Evolutionary conservation across 2,329 filamentous ascomycete genomes (phyloP).

Genomic region (Trichoderma lentiforme): DNA sequence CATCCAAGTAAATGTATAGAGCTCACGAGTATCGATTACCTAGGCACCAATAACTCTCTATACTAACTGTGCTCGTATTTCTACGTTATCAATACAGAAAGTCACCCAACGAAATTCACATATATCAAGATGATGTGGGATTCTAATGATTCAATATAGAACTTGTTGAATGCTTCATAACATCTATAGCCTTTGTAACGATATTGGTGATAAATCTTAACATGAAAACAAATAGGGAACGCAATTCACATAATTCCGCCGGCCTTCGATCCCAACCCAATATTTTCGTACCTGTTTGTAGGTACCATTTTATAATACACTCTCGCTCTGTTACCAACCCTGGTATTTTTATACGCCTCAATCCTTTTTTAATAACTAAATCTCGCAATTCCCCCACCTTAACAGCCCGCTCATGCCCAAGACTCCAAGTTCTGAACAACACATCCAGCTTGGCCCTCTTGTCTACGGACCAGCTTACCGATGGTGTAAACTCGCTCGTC

Average conservation of each 20-base stretch:
- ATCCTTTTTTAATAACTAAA: neutral
- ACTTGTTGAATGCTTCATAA: neutral
- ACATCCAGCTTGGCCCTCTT: slow-evolving; percentile 35
- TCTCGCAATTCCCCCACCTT: no score
- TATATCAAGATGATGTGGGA: no score
- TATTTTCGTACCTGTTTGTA: neutral
- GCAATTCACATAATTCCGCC: neutral
- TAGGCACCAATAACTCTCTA: no score
- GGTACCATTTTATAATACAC: neutral
- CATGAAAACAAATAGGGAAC: neutral
- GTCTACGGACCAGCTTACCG: slow-evolving; percentile 64
- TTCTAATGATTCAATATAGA: no score
- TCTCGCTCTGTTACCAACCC: neutral
- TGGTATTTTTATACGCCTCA: slow-evolving; percentile 7
- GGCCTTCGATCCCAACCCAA: neutral
- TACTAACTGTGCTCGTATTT: neutral
- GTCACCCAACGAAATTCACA: no score
- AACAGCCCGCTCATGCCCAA: slow-evolving; percentile 25
- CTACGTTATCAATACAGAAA: neutral
- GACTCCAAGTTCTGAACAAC: slow-evolving; percentile 34
- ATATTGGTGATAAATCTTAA: neutral
- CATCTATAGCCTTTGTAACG: neutral
- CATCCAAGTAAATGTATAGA: neutral
- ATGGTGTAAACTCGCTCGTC: slow-evolving; percentile 74
- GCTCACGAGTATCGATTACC: neutral